Evolutionary conservation across 2,329 filamentous ascomycete genomes (phyloP), one percentile per base, ranked within the genome.

Genomic region (Pyrenochaeta sp.): DNA sequence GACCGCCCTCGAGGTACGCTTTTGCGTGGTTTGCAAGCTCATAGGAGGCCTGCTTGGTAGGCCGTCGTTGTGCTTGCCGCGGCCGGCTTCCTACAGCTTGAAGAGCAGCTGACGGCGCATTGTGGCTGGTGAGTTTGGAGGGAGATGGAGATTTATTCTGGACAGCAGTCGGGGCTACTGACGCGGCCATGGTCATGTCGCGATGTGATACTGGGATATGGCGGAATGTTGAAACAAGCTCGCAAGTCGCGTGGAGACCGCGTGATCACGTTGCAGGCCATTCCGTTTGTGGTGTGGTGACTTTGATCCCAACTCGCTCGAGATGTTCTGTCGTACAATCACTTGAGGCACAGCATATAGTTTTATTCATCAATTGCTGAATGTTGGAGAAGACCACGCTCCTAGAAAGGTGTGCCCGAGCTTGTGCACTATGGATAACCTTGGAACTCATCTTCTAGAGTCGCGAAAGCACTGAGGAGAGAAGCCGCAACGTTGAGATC

Each of bases 1-100:
- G 68, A 0, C 61, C 45, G 31, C 64, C 68, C 36, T 74, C 74
- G 10, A 77, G 63, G 43, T 75, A 76, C 2, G 74, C 72, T 54
- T 72, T 71, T 7, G 68, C 64, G 41, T 77, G 73, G 36, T 72
- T 75, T 11, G 68, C 56, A 20, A 77, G 64, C 51, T 75, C 73
- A 36, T 68, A 77, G 1, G 69, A 63, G 27, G 70, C 58, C 18
- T 68, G 67, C 42, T 72, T 69, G 5, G 67, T 64, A 5, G 73
- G 72, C 15, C 73, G 67, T 18, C 60, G 61, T 47, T 71, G 62
- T 3, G 58, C 52, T 12, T 61, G 67, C 18, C 68, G 66, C 12
- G 71, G 71, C 17, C 64, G 56, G 4, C 48, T 58, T 11, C 61
- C 62, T 17, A 72, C 49, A 11, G 62, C 64, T 15, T 68, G 58